Evolutionary conservation across 805 yeast genomes (phyloP), one percentile per base, ranked within the genome.

Genomic region (Metschnikowia bowlesiae): DNA sequence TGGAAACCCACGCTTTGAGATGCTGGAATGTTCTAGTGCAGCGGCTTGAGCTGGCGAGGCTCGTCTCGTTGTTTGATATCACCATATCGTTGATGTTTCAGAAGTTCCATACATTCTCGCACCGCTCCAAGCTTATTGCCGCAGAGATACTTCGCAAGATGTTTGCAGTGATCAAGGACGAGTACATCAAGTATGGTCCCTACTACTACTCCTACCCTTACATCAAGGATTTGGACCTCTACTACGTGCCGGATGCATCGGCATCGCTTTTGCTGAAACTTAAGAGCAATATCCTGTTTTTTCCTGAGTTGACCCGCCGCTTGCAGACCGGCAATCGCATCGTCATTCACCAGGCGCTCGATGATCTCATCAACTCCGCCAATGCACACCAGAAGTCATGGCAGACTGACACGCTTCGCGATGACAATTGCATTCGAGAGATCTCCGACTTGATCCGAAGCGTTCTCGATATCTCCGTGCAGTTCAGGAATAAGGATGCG

Each of bases 51-150:
- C 75, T 79, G 30, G 71, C 76, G 2, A 82, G 84, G 52, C 69
- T 88, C 36, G 78, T 79, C 0, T 82, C 88, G 1, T 73, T 91
- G 33, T 75, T 88, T 38, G 95, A 89, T 63, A 79, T 88, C 36
- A 75, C 90, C 0, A 74, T 89, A 10, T 84, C 96, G 1, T 76
- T 87, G 36, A 74, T 89, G 26, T 73, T 87, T 38, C 94, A 88
- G 62, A 79, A 79, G 49, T 89, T 90, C 81, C 60, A 63, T 1
- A 50, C 55, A 0, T 82, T 90, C 52, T 73, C 76, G 37, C 60
- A 60, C 4, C 74, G 74, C 31, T 75, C 85, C 9, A 79, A 79
- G 56, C 49, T 56, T 0, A 66, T 78, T n/a, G 84, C 87, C 0
- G 72, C 73, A 47, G 74, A 73, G 18, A 75, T 88, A 8, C 64